phyloP scores from a whole-genome alignment of 1,139 yeast genomes.

The Debaryomyces subglobosus region DNA sequence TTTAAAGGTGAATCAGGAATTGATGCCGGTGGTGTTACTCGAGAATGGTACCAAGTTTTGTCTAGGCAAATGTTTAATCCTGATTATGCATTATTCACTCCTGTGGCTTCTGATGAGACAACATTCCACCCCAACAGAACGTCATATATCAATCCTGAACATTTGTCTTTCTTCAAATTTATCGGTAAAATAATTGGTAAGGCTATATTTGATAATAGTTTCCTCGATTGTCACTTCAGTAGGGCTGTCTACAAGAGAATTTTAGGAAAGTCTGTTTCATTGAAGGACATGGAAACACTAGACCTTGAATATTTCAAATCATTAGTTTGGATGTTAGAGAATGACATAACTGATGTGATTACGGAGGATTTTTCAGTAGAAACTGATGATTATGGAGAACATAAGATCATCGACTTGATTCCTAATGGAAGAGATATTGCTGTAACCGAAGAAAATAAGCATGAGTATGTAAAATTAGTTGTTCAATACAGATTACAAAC shows the following conservation, averaged over 20 bases:
- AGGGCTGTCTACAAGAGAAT: conserved; percentile 92
- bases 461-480: conserved; percentile 81
- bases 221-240: conserved; percentile 92
- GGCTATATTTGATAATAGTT: conserved; percentile 86
- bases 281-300: conserved; percentile 93
- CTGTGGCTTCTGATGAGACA: conserved; percentile 90
- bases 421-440: conserved; percentile 83
- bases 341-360: conserved; percentile 93
- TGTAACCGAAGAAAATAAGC: conserved; percentile 90
- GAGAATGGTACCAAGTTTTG: conserved; percentile 97
- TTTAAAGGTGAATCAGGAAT: conserved; percentile 96
- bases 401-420: conserved; percentile 73
- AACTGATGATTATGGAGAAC: conserved; percentile 93
- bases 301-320: conserved; percentile 94
- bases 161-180: conserved; percentile 88
- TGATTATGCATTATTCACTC: conserved; percentile 89
- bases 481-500: conserved; percentile 86
- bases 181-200: conserved; percentile 94
- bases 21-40: conserved; percentile 97
- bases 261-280: conserved; percentile 76
- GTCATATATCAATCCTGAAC: conserved; percentile 92
- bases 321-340: conserved; percentile 93
- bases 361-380: conserved; percentile 96
- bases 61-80: conserved; percentile 97
- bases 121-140: conserved; percentile 96